phyloP scores from a whole-genome alignment of 1,139 yeast species.

The Wickerhamomyces sp. region DNA sequence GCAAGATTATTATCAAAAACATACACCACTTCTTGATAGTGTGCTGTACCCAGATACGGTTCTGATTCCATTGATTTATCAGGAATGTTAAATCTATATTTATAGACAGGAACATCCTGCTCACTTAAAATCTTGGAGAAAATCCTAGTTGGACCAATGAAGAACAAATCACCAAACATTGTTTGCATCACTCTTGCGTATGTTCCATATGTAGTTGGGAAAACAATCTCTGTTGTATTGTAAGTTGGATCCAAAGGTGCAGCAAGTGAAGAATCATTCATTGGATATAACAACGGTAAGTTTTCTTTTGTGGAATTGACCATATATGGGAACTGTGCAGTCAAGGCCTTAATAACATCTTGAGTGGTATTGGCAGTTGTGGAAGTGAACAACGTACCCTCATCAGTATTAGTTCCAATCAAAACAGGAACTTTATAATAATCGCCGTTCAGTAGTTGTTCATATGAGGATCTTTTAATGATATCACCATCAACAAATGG shows the following conservation, averaged over 20 bases:
- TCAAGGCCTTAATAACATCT: background rate
- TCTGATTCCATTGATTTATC: conserved; percentile 4
- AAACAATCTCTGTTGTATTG: background rate
- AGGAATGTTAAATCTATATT: conserved; percentile 19
- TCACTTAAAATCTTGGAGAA: conserved; percentile 4
- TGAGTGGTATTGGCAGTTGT: conserved; percentile 2
- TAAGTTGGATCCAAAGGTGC: conserved; percentile 13
- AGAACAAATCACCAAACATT: conserved; percentile 13
- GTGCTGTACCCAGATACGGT: conserved; percentile 13
- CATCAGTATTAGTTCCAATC: conserved; percentile 20
- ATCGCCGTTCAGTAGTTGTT: conserved; percentile 9
- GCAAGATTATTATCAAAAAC: conserved; percentile 18
- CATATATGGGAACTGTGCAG: conserved; percentile 2
- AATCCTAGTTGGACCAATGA: conserved; percentile 14
- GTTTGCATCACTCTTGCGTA: conserved; percentile 10
- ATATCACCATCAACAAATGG: conserved; percentile 20
- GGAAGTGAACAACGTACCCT: conserved; percentile 13
- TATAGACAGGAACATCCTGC: conserved; percentile 8
- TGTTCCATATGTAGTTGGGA: conserved; percentile 5
- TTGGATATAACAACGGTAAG: conserved; percentile 4
- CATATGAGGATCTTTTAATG: conserved; percentile 10
- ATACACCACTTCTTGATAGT: conserved; percentile 22
- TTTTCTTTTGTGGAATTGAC: conserved; percentile 4
- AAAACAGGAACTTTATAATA: conserved; percentile 15
- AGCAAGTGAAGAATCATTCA: conserved; percentile 1